phyloP scores from a whole-genome alignment of 2,329 filamentous ascomycete species.

The Penicillium sp. region DNA sequence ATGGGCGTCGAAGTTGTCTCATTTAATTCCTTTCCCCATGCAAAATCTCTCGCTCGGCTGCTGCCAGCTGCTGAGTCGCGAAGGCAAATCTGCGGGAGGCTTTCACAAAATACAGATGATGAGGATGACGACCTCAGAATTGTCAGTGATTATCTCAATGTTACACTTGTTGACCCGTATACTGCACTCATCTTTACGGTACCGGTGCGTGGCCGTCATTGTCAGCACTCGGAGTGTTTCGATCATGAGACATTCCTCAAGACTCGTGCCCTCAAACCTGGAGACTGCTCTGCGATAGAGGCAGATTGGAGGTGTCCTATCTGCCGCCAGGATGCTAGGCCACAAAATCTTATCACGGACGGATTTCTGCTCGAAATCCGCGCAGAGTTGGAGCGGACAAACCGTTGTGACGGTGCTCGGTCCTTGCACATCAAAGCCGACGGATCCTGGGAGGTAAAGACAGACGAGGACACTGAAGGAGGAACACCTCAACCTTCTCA shows the following conservation, averaged over 20 bases:
- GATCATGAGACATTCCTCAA: slow-evolving; percentile 82
- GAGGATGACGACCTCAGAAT: slow-evolving; percentile 68
- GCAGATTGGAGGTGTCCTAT: slow-evolving; percentile 84
- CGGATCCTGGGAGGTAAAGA: slow-evolving; percentile 67
- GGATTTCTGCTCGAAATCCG: slow-evolving; percentile 72
- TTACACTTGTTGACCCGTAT: slow-evolving; percentile 72
- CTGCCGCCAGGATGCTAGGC: slow-evolving; percentile 77
- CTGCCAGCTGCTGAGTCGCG: slow-evolving; percentile 57
- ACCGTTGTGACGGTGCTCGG: slow-evolving; percentile 57
- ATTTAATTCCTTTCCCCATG: slow-evolving; percentile 50
- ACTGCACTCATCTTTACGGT: slow-evolving; percentile 66
- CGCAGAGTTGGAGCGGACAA: slow-evolving; percentile 54
- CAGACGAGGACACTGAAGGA: slow-evolving; percentile 32
- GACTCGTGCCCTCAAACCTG: slow-evolving; percentile 59
- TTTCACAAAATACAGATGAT: slow-evolving; percentile 42
- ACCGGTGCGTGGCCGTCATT: slow-evolving; percentile 73
- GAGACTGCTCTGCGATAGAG: slow-evolving; percentile 43
- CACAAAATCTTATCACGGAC: slow-evolving; percentile 72
- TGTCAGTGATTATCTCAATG: slow-evolving; percentile 60
- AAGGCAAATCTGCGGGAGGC: slow-evolving; percentile 59
- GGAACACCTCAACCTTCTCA: slow-evolving; percentile 1
- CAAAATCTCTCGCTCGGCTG: slow-evolving; percentile 46
- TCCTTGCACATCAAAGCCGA: slow-evolving; percentile 68
- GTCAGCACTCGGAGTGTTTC: slow-evolving; percentile 85
- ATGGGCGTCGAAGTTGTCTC: slow-evolving; percentile 74